These are phyloP conservation scores for Spathaspora sp. DNA, from an alignment of 805 yeast species.

Conservation along the genomic window DNA sequence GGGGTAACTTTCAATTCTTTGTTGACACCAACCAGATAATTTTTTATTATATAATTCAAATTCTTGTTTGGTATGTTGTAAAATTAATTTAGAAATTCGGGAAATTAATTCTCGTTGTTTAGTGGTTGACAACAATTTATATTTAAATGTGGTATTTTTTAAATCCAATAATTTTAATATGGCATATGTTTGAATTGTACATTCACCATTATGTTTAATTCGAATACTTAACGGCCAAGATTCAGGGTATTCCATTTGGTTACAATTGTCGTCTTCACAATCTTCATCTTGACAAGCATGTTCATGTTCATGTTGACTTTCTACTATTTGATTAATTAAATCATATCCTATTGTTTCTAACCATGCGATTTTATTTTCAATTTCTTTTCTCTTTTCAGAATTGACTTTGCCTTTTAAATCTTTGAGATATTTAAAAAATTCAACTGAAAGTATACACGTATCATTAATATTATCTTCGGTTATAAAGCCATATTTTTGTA, in stretches of 20 bases:
- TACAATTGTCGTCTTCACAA: slow-evolving; percentile 10
- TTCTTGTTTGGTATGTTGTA: slow-evolving; percentile 10
- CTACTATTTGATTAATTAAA: slow-evolving; percentile 22
- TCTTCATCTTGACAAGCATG: slow-evolving; percentile 11
- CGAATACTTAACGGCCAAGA: slow-evolving; percentile 45
- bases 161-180: slow-evolving; percentile 22
- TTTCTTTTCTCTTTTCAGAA: slow-evolving; percentile 25
- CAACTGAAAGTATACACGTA: slow-evolving; percentile 53
- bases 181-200: slow-evolving; percentile 44
- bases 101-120: slow-evolving; percentile 19
- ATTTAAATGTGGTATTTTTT: slow-evolving; percentile 23
- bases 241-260: slow-evolving; percentile 21
- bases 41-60: slow-evolving; percentile 8
- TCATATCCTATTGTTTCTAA: slow-evolving; percentile 46
- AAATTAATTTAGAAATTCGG: slow-evolving; percentile 15
- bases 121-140: slow-evolving; percentile 14
- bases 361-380: slow-evolving; percentile 44
- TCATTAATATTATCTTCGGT: slow-evolving; percentile 47
- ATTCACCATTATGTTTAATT: slow-evolving; percentile 39
- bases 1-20: slow-evolving; percentile 19
- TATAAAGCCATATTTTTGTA: slow-evolving; percentile 79
- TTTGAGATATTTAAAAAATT: slow-evolving; percentile 33
- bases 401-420: slow-evolving; percentile 15
- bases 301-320: slow-evolving; percentile 10
- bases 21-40: slow-evolving; percentile 23